Conservation (phyloP, 371 early-diverging fungal species). For the Mucor mucedo region DNA sequence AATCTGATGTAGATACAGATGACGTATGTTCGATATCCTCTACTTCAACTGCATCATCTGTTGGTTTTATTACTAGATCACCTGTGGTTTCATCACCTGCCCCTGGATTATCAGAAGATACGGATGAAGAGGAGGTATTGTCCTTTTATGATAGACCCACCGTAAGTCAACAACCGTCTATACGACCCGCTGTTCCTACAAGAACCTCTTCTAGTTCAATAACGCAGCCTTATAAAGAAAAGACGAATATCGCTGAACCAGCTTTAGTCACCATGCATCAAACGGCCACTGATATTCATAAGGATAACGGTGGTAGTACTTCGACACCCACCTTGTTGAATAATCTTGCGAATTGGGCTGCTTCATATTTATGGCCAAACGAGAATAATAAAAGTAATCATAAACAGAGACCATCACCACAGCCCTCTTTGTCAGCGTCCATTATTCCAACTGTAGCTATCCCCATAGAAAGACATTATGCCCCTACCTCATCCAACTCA, state of each 20-base stretch:
- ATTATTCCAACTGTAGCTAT: slow-evolving; percentile 18
- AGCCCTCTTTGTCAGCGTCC: slow-evolving; percentile 7
- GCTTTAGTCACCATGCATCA: slow-evolving; percentile 34
- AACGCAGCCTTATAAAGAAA: slow-evolving; percentile 24
- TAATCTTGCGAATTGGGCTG: slow-evolving; percentile 28
- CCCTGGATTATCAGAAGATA: background rate
- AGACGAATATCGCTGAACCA: slow-evolving; percentile 29
- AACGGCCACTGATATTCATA: slow-evolving; percentile 30
- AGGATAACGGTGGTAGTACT: slow-evolving; percentile 5
- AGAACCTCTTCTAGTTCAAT: slow-evolving; percentile 9
- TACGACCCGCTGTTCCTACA: background rate
- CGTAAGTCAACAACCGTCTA: background rate
- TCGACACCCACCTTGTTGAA: slow-evolving; percentile 11
- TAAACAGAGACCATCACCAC: slow-evolving; percentile 3
- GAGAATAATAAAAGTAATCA: background rate
- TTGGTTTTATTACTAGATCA: slow-evolving; percentile 14
- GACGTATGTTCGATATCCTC: slow-evolving; percentile 38
- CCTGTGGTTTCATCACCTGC: slow-evolving; percentile 11
- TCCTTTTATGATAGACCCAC: slow-evolving; percentile 19
- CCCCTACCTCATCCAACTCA: slow-evolving; percentile 21
- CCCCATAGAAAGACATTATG: slow-evolving; percentile 13
- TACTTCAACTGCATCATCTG: slow-evolving; percentile 18
- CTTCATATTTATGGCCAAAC: slow-evolving; percentile 30
- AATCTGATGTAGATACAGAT: slow-evolving; percentile 42
- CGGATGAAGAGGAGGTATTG: slow-evolving; percentile 12